phyloP scores from a whole-genome alignment of 2,329 filamentous ascomycete genomes.

The Fusarium robinianum region DNA sequence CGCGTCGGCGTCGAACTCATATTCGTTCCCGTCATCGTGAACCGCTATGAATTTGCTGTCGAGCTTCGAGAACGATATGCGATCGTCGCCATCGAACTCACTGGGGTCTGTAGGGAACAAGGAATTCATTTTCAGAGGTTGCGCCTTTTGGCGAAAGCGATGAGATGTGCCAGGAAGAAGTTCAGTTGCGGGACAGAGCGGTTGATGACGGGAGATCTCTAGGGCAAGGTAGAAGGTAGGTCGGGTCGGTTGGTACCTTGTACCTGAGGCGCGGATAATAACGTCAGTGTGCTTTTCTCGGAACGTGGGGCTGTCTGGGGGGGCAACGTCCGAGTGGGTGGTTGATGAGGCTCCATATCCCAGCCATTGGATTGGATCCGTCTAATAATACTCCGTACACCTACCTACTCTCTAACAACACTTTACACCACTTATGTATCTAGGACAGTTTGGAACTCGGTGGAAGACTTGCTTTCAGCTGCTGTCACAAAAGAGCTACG shows the following conservation, averaged over 20 bases:
- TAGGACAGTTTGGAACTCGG: too few relatives aligned
- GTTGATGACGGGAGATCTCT: neutral
- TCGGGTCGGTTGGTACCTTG: conserved; percentile 6
- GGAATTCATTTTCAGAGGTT: conserved; percentile 41
- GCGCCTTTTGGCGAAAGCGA: too few relatives aligned
- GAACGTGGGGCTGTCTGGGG: conserved; percentile 25
- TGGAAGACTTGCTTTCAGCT: too few relatives aligned
- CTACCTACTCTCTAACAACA: too few relatives aligned
- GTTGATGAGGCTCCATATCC: too few relatives aligned
- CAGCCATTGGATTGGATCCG: too few relatives aligned
- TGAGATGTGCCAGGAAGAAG: neutral
- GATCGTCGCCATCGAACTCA: conserved; percentile 76
- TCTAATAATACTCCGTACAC: too few relatives aligned
- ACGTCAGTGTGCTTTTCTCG: conserved; percentile 29
- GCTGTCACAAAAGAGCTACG: too few relatives aligned
- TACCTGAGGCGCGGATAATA: conserved; percentile 20
- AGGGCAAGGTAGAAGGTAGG: conserved; percentile 4
- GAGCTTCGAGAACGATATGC: conserved; percentile 84
- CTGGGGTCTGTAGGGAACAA: conserved; percentile 63
- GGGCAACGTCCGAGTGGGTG: too few relatives aligned
- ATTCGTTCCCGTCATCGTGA: conserved; percentile 82
- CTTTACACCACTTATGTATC: too few relatives aligned
- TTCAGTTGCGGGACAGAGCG: neutral
- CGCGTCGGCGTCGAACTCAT: conserved; percentile 73
- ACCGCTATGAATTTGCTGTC: conserved; percentile 84